Evolutionary conservation across 2,329 filamentous ascomycete genomes (phyloP), one percentile per base, ranked within the genome.

Genomic region (Aspergillus bombycis): DNA sequence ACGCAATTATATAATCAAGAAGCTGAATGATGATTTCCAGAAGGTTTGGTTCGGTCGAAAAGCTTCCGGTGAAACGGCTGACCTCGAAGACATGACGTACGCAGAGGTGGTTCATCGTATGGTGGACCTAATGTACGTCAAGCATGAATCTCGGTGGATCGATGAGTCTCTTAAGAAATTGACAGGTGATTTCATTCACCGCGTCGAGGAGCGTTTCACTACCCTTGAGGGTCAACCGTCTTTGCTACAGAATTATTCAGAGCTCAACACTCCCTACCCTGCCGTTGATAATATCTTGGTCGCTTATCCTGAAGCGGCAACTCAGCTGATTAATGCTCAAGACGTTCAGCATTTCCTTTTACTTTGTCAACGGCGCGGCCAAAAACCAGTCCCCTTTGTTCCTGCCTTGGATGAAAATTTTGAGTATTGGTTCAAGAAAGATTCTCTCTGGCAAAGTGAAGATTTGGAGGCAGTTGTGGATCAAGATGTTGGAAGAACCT

Each of bases 361-460:
- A 38, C 89, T 99, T 50, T 98, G 94, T 85, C 90, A 95, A 81
- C 90, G 93, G 43, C 92, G 91, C 55, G 91, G 90, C 46, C 95
- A 99, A 84, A 99, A 99, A 86, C 95, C 95, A 2, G 92, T 96
- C 32, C 95, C 94, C 0, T 99, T 99, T 76, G 94, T 99, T 34
- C 95, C 95, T 6, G 85, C 91, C n/a, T 85, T 99, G 26, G 95
- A 99, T 72, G 93, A 96, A 67, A 97, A 94, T 77, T 99, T 99
- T 70, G 95, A 99, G 77, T 97, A 96, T 82, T 99, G 93, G 84
- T 99, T 99, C 90, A 99, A 99, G 89, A 99, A 99, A 84, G 95
- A 99, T 79, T 99, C 95, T 1, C 86, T 99, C 9, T 99, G 95
- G 95, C 95, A 99, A 81, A 98, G 95, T 1, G 95, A 99, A 80